Evolutionary conservation across 1,284 basidiomycete genomes (phyloP).

Genomic region (Fomitopsis schrenkii): DNA sequence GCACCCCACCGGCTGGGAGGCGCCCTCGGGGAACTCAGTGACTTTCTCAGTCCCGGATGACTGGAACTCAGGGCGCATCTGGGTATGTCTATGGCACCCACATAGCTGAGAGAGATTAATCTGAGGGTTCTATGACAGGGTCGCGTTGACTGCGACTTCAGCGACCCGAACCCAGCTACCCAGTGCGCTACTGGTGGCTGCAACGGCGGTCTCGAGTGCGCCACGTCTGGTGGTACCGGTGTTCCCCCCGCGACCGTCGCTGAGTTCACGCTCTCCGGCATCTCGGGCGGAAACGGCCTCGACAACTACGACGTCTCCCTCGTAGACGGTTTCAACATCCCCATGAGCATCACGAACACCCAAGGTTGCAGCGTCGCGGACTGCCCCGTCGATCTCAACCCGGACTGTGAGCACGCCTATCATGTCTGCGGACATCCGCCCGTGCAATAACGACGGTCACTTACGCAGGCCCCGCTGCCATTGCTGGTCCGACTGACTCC

Average conservation of each 20-base stretch:
- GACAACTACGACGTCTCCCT: constrained; percentile 40
- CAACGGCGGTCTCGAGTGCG: constrained; percentile 44
- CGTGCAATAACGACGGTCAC: not conserved
- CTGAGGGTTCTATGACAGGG: constrained; percentile 21
- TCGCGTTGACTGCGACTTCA: constrained; percentile 42
- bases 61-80: constrained; percentile 32
- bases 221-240: constrained; percentile 36
- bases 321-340: constrained; percentile 44
- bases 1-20: constrained; percentile 13
- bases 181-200: constrained; percentile 42
- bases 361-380: constrained; percentile 44
- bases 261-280: constrained; percentile 35
- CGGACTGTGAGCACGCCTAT: constrained; percentile 31
- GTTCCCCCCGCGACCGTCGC: constrained; percentile 43
- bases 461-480: constrained; percentile 40
- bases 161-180: constrained; percentile 31
- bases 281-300: constrained; percentile 16
- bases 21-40: constrained; percentile 10
- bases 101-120: not conserved
- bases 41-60: constrained; percentile 29
- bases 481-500: constrained; percentile 50
- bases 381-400: constrained; percentile 52
- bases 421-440: not conserved
- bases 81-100: constrained; percentile 27
- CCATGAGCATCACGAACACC: constrained; percentile 50